Conservation (phyloP, 2,329 filamentous ascomycete species). For the Fusarium sp. region DNA sequence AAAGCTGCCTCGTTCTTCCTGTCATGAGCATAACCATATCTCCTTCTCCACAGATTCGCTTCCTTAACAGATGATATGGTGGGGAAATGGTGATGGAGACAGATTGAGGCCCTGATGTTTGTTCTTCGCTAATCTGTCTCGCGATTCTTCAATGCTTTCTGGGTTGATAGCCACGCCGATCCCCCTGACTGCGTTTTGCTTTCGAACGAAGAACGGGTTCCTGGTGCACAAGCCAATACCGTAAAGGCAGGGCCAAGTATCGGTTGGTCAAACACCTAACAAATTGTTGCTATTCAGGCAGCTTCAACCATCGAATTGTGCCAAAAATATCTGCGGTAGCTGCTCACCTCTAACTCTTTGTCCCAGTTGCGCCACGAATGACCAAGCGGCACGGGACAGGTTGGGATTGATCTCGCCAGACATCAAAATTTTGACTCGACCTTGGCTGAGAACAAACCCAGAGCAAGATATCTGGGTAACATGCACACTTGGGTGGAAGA, state of each 20-base stretch:
- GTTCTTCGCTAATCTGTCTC: neutral
- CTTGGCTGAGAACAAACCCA: constrained; percentile 66
- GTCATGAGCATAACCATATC: neutral
- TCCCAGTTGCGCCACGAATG: constrained; percentile 53
- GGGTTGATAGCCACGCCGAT: neutral
- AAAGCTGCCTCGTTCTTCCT: neutral
- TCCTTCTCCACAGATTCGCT: neutral
- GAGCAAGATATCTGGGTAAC: constrained; percentile 66
- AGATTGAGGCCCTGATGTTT: neutral
- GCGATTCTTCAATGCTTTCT: neutral
- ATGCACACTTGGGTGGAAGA: constrained; percentile 67
- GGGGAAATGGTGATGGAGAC: neutral
- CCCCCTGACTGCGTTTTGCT: neutral
- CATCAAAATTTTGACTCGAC: constrained; percentile 61
- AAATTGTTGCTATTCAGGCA: neutral
- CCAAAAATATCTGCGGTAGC: constrained; percentile 42
- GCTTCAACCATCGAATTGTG: constrained; percentile 31
- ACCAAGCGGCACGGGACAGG: constrained; percentile 52
- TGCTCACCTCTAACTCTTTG: constrained; percentile 49
- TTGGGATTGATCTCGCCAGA: constrained; percentile 48
- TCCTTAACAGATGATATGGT: neutral
- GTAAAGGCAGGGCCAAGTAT: neutral
- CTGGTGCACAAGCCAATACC: neutral
- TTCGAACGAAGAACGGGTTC: constrained; percentile 5
- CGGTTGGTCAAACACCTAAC: neutral